Conservation (phyloP, 176 grass and related monocot species). For the Cenchrus fungigraminus region DNA sequence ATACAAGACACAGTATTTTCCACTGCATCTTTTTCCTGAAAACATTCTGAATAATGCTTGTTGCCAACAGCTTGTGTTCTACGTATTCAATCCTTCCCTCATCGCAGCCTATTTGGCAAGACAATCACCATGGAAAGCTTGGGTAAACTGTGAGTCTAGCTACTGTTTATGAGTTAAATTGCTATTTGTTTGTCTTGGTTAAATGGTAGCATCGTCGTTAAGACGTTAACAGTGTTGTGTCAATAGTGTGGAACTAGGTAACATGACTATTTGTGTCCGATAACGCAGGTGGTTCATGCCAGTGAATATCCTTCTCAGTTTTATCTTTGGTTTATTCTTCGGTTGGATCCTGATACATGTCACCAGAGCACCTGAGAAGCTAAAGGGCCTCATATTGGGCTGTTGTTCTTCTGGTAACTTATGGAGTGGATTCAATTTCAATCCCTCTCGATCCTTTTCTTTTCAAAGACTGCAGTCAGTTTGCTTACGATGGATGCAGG, state of each 20-base stretch:
- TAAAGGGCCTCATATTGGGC: constrained; percentile 81
- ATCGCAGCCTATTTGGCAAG: constrained; percentile 55
- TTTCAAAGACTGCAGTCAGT: neutral
- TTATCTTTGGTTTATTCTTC: constrained; percentile 66
- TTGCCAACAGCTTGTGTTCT: constrained; percentile 73
- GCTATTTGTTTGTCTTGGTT: too few species aligned
- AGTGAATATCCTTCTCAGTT: constrained; percentile 75
- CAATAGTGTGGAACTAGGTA: too few species aligned
- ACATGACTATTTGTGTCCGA: neutral
- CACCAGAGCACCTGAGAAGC: constrained; percentile 56
- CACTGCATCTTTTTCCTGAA: neutral
- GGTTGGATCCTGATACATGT: constrained; percentile 70
- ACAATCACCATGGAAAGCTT: constrained; percentile 90
- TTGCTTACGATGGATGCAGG: constrained; percentile 43
- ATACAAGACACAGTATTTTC: too few species aligned
- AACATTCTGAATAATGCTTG: neutral
- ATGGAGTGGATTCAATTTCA: too few species aligned
- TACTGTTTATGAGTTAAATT: neutral
- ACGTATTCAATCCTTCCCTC: constrained; percentile 82
- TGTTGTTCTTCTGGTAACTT: constrained; percentile 83
- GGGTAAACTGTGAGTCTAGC: constrained; percentile 60
- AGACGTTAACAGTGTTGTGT: too few species aligned
- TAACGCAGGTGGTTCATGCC: constrained; percentile 92
- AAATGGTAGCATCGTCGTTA: too few species aligned
- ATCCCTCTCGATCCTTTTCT: neutral